Evolutionary conservation across 1,139 yeast genomes (phyloP).

Genomic region (Geotrichum restrictum): DNA sequence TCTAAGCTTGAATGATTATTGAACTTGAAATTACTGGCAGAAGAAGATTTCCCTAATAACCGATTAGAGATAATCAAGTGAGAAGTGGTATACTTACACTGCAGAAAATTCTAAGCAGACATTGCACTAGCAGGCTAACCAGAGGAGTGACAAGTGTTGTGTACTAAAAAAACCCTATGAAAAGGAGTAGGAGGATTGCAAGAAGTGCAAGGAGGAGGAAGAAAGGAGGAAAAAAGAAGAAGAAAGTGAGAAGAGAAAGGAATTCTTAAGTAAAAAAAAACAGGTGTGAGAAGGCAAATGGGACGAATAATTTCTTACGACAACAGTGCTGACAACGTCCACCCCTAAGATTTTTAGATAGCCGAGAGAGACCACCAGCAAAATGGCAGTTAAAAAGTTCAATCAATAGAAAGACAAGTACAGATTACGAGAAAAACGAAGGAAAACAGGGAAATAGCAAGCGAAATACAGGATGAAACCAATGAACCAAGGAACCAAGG

Average conservation of each 20-base stretch:
- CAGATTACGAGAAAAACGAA: background rate
- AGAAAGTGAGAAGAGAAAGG: background rate
- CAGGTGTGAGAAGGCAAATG: background rate
- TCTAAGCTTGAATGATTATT: background rate
- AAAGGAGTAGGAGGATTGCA: too few species aligned
- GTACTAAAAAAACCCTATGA: too few species aligned
- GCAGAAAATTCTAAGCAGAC: conserved; percentile 15
- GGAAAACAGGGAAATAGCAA: background rate
- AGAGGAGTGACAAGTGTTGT: background rate
- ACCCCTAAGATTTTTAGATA: too few species aligned
- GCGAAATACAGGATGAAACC: too few species aligned
- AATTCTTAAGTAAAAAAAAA: background rate
- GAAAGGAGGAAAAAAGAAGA: background rate
- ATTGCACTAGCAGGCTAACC: conserved; percentile 6
- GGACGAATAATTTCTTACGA: background rate
- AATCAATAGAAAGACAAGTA: background rate
- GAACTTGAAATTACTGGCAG: too few species aligned
- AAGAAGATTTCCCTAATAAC: background rate
- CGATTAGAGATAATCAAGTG: background rate
- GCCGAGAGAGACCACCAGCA: too few species aligned
- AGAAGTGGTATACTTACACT: conserved; percentile 9
- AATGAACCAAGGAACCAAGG: too few species aligned
- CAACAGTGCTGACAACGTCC: too few species aligned
- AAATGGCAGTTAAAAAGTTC: too few species aligned
- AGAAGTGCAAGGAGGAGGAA: too few species aligned